Evolutionary conservation across 1,284 basidiomycete species (phyloP), one percentile per base, ranked within the genome.

Genomic region (Apiotrichum akiyoshidainum): DNA sequence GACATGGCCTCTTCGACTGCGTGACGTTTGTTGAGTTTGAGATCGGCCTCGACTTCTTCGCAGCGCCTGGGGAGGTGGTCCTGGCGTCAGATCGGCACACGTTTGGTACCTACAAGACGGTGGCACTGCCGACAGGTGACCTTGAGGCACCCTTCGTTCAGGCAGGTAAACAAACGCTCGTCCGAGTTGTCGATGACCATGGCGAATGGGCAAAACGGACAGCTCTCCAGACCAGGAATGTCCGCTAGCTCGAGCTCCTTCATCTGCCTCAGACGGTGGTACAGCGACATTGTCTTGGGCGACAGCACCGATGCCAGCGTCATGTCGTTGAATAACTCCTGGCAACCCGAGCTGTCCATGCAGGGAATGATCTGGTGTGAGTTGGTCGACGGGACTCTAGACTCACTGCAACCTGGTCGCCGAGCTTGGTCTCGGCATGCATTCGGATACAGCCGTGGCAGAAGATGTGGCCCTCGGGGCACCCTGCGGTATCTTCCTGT

Each of bases 21-120:
- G 77, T 93, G 90, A 51, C 85, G 82, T 12, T 83, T 86, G 74
- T 89, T 83, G 10, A 92, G 75, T 56, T 84, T 83, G 60, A 83
- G 84, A 70, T 92, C 89, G 9, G 85, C 82, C 60, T 87, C 86
- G 59, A 83, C 79, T 74, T 91, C 74, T 39, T 89, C 83, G 69
- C 91, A 93, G n/a, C 80, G 87, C 76, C 85, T 91, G 3, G 91
- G 90, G n/a, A 91, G 73, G 78, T 92, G 90, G 69, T 91, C 88
- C 86, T 88, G 58, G 7, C 8, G 9, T n/a, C 11, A 21, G 34
- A 37, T 35, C 13, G 19, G 17, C 5, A 8, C 4, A 21, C 1
- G 35, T 6, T n/a, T 35, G 11, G 26, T 17, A 80, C 85, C 68
- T 64, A 87, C 88, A 64, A 79, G 76, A 65, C 86, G 86, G 78